Percentiles rank a stretch among this genome's conserved stretches.
Evolutionary conservation across 2,329 filamentous ascomycete species (phyloP).

Genomic region (Monilinia vaccinii-corymbosi): DNA sequence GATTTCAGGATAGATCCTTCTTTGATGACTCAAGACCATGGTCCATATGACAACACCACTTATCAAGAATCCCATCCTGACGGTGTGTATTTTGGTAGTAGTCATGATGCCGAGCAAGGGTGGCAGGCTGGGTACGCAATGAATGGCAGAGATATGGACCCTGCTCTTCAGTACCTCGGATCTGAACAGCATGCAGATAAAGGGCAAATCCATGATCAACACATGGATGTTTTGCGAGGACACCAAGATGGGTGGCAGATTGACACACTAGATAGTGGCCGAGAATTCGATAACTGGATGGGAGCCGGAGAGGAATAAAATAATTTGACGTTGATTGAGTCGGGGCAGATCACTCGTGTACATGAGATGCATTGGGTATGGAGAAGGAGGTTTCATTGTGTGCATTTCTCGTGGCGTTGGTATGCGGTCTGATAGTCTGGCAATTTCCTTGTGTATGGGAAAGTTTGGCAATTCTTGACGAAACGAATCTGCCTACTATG

Average conservation of each 20-base stretch:
- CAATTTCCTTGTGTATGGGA: neutral
- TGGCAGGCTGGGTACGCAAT: conserved; percentile 15
- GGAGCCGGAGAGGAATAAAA: conserved; percentile 14
- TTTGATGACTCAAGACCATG: conserved; percentile 20
- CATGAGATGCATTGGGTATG: conserved; percentile 3
- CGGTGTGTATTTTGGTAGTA: conserved; percentile 20
- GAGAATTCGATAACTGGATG: conserved; percentile 30
- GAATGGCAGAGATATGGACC: conserved; percentile 15
- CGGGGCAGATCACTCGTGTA: neutral
- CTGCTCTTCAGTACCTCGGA: conserved; percentile 21
- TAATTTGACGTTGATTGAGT: neutral
- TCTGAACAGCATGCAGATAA: conserved; percentile 17
- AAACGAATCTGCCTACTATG: neutral
- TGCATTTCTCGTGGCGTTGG: neutral
- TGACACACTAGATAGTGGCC: conserved; percentile 24
- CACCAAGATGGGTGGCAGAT: conserved; percentile 29
- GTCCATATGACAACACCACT: conserved; percentile 16
- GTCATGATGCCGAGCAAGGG: conserved; percentile 17
- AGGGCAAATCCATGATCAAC: conserved; percentile 24
- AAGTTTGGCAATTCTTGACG: neutral
- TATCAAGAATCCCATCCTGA: conserved; percentile 13
- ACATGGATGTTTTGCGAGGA: conserved; percentile 25
- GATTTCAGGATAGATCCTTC: conserved; percentile 26
- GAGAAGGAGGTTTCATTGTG: conserved; percentile 3
- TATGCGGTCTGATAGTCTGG: neutral